These are phyloP conservation scores for Bertia moriformis DNA, from an alignment of 2,329 filamentous ascomycete genomes.

Conservation along the genomic window DNA sequence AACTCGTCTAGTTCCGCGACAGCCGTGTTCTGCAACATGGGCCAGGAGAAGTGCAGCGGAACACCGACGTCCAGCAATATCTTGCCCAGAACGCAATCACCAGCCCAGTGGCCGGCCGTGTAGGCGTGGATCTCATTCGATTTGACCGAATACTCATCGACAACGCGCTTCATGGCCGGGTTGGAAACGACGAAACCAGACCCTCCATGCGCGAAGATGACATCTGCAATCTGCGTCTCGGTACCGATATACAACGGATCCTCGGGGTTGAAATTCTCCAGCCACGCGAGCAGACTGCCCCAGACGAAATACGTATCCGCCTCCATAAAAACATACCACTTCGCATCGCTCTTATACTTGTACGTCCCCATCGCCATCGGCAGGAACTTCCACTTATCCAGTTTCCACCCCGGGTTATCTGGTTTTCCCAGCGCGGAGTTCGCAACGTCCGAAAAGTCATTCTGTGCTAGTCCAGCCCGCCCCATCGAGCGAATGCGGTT, in stretches of 20 bases:
- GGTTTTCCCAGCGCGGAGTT: constrained; percentile 15
- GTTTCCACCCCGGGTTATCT: constrained; percentile 14
- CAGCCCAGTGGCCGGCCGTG: constrained; percentile 7
- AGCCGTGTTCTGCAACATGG: constrained; percentile 7
- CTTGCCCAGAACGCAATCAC: constrained; percentile 9
- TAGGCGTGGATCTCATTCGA: constrained; percentile 5
- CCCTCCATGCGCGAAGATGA: constrained; percentile 19
- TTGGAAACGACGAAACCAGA: constrained; percentile 16
- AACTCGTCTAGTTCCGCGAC: constrained; percentile 8
- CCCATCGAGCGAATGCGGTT: constrained; percentile 6
- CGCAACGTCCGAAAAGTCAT: constrained; percentile 15
- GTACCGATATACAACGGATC: constrained; percentile 17
- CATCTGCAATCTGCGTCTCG: constrained; percentile 12
- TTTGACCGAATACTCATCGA: constrained; percentile 4
- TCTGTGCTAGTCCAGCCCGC: constrained; percentile 11
- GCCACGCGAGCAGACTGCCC: constrained; percentile 16
- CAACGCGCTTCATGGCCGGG: constrained; percentile 16
- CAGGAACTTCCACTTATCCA: constrained; percentile 25
- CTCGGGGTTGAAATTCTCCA: constrained; percentile 12
- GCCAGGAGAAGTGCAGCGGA: constrained; percentile 7
- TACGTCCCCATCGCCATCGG: constrained; percentile 20
- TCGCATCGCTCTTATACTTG: constrained; percentile 14
- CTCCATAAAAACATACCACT: constrained; percentile 24
- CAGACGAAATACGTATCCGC: constrained; percentile 21
- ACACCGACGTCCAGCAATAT: constrained; percentile 6